A percentile compares a stretch with the other conserved stretches of the same genome.
These are phyloP conservation scores for Tripterygium wilfordii DNA, from an alignment of 177 flowering plant species.

Conservation along the genomic window DNA sequence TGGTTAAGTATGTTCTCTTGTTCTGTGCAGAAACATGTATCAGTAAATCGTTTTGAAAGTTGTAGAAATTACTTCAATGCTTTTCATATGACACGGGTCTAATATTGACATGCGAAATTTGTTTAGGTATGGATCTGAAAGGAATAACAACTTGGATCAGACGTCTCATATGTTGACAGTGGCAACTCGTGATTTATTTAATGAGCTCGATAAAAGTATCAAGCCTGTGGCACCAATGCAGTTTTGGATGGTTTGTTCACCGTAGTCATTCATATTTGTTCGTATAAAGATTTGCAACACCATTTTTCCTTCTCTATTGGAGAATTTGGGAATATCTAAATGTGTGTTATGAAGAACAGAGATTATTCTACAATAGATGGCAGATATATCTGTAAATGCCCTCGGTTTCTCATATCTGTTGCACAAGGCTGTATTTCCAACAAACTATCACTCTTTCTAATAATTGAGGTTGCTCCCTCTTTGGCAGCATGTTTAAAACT, in stretches of 20 bases:
- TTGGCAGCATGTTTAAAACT: no score
- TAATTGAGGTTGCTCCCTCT: no score
- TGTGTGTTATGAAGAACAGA: no score
- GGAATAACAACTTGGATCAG: slow-evolving; percentile 75
- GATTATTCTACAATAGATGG: no score
- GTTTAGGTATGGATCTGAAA: slow-evolving; percentile 69
- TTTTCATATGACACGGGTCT: slow-evolving; percentile 7
- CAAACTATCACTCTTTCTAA: no score
- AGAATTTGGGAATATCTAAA: no score
- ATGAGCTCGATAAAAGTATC: slow-evolving; percentile 82
- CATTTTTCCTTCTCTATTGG: neutral
- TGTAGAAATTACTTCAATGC: slow-evolving; percentile 3
- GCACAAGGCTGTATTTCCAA: no score
- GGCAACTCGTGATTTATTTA: slow-evolving; percentile 87
- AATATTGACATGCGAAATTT: slow-evolving; percentile 1
- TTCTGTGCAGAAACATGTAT: neutral
- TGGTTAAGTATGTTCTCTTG: slow-evolving; percentile 46
- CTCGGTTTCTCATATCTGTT: no score
- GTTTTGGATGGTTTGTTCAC: slow-evolving; percentile 81
- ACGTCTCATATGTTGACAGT: slow-evolving; percentile 81
- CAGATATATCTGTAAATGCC: no score
- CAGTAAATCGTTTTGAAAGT: neutral
- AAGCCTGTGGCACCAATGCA: slow-evolving; percentile 93
- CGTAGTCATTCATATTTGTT: slow-evolving; percentile 1
- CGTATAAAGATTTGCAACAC: neutral